phyloP scores from a whole-genome alignment of 164 flowering plant genomes.

The Sedum album region DNA sequence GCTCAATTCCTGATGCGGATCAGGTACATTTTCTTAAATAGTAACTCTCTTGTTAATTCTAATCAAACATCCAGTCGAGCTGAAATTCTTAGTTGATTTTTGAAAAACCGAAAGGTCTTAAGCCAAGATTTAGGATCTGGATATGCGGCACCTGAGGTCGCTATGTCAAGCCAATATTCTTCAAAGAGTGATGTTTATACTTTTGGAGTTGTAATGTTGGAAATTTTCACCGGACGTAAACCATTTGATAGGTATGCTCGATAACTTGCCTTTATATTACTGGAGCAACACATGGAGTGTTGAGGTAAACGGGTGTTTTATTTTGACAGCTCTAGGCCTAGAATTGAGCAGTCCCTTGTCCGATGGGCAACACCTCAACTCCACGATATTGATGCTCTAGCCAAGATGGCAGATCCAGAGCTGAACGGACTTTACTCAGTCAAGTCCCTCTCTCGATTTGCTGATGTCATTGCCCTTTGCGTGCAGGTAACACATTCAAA shows the following conservation, averaged over 20 bases:
- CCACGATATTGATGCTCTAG: constrained; percentile 72
- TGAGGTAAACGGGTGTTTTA: not conserved
- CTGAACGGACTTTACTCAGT: constrained; percentile 76
- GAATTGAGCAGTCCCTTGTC: constrained; percentile 56
- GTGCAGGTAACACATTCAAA: constrained; percentile 41
- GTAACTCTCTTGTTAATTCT: not conserved
- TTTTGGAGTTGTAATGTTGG: constrained; percentile 88
- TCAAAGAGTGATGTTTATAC: constrained; percentile 82
- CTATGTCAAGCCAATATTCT: constrained; percentile 27
- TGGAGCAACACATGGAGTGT: not conserved
- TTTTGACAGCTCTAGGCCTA: constrained; percentile 58
- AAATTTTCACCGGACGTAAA: constrained; percentile 68
- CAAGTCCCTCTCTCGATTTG: constrained; percentile 70
- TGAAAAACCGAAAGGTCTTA: constrained; percentile 24
- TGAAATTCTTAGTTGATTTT: not conserved
- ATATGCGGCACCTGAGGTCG: constrained; percentile 77
- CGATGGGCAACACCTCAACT: constrained; percentile 80
- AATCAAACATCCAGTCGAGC: not conserved
- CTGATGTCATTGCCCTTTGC: constrained; percentile 68
- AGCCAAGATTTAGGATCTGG: constrained; percentile 49
- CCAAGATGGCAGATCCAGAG: constrained; percentile 76
- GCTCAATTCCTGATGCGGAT: constrained; percentile 11
- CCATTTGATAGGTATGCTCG: constrained; percentile 56
- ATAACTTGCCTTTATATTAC: not conserved
- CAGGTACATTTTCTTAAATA: constrained; percentile 27